phyloP scores from a whole-genome alignment of 1,284 basidiomycete genomes.

The Malassezia cuniculi region DNA sequence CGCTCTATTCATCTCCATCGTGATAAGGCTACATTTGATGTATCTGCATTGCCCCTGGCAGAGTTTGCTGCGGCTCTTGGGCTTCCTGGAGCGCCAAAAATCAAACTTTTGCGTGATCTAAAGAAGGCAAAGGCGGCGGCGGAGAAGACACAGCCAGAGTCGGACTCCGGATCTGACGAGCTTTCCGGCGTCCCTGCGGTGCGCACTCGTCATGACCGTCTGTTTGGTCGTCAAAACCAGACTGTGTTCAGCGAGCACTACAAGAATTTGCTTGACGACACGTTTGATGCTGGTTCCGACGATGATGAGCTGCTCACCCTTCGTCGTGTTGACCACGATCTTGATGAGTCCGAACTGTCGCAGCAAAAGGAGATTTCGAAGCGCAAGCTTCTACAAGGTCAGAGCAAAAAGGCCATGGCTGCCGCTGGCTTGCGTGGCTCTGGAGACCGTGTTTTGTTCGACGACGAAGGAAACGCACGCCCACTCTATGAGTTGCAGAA shows the following conservation, averaged over 20 bases:
- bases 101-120: conserved; percentile 69
- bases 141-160: conserved; percentile 17
- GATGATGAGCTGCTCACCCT: conserved; percentile 63
- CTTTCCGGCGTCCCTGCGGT: conserved; percentile 28
- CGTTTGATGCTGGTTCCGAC: conserved; percentile 8
- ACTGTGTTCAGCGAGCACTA: conserved; percentile 84
- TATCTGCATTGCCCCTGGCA: conserved; percentile 68
- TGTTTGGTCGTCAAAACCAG: conserved; percentile 95
- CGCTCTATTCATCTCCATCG: conserved; percentile 85
- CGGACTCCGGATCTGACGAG: not conserved
- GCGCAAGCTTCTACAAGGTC: conserved; percentile 58
- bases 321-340: conserved; percentile 73
- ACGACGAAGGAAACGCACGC: conserved; percentile 52
- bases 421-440: conserved; percentile 68
- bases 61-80: conserved; percentile 79
- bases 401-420: conserved; percentile 67
- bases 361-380: conserved; percentile 49
- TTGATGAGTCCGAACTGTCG: conserved; percentile 46
- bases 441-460: conserved; percentile 66
- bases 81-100: conserved; percentile 84
- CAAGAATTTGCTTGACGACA: conserved; percentile 57
- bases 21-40: conserved; percentile 81
- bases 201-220: conserved; percentile 84
- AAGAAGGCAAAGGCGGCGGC: conserved; percentile 63
- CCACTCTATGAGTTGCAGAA: conserved; percentile 57